Base-by-base conservation (phyloP, 192 early-diverging fungal species). In the Jimgerdemannia flammicorona region DNA sequence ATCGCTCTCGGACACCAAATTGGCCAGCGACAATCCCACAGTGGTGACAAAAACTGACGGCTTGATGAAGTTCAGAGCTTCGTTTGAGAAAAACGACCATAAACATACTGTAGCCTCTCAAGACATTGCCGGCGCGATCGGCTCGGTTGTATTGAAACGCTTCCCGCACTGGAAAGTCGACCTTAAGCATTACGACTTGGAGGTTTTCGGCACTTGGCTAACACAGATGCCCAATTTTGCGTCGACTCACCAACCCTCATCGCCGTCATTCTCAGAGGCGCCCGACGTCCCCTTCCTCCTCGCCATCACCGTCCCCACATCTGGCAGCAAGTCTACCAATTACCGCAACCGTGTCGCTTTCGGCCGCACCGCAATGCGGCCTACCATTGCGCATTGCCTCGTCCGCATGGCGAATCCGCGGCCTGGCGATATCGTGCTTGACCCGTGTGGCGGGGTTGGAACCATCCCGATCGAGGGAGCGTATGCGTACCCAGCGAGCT, bases 361-460 rank as follows among this genome's bases (percentile, higher is more conserved):
- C 42, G 85, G 85, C 4, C 75, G 81, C 9, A 87, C 85, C 0
- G 78, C 83, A 39, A 69, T 87, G n/a, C 84, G 70, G 64, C 79
- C 84, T 7, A 74, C 80, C 19, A 84, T 83, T 72, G 83, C 85
- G 2, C 81, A 81, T 71, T 80, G 76, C 18, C 72, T 87, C 6
- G 44, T 77, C 19, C 65, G 72, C 3, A 40, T 87, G 44, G 79
- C 71, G 2, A 66, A 75, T 42, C 81, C 83, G 39, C 67, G 73
- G 74, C 75, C 83, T 20, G 83, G 83, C 0, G 75, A 87, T 43
- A 20, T 87, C 64, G 77, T 87, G 2, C 40, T 87, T 10, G 85
- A 87, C 69, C 70, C 78, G 41, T 87, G 85, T 69, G 79, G 81
- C 11, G 85, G 85, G 3, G 80, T 81, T 7, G 84, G 83, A 19